These are phyloP conservation scores for Eucalyptus urophylla DNA, from an alignment of 345 rosid genomes.

Conservation along the genomic window DNA sequence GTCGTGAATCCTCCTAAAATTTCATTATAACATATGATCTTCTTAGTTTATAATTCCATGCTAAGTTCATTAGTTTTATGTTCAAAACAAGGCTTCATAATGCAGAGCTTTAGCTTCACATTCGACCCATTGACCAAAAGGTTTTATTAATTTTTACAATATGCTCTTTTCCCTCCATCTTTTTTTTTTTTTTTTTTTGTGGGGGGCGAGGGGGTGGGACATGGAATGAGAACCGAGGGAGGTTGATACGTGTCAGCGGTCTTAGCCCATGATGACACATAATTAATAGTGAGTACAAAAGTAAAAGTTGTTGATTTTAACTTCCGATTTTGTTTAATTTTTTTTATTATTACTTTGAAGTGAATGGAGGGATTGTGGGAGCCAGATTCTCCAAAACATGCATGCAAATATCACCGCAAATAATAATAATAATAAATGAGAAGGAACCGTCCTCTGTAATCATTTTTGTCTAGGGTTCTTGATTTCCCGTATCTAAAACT, in stretches of 20 bases:
- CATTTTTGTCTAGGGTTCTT: background rate
- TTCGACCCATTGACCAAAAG: background rate
- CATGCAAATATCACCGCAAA: background rate
- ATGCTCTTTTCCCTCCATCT: background rate
- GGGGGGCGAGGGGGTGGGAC: background rate
- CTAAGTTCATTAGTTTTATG: background rate
- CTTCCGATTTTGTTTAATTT: background rate
- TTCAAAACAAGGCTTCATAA: background rate
- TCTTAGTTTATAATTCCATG: background rate
- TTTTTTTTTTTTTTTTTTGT: background rate
- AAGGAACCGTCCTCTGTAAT: background rate
- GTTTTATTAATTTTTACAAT: background rate
- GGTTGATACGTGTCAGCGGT: background rate
- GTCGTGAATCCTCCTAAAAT: background rate
- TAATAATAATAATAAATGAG: background rate
- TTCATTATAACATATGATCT: background rate
- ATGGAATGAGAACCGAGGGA: background rate
- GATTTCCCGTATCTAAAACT: background rate
- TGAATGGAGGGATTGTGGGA: background rate
- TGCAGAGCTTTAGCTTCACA: background rate
- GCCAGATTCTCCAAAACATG: background rate
- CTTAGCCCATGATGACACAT: background rate
- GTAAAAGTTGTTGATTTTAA: background rate
- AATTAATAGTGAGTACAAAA: background rate
- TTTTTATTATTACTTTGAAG: background rate